Base-by-base conservation (phyloP, 2,329 filamentous ascomycete genomes). In the Trichophyton rubrum region DNA sequence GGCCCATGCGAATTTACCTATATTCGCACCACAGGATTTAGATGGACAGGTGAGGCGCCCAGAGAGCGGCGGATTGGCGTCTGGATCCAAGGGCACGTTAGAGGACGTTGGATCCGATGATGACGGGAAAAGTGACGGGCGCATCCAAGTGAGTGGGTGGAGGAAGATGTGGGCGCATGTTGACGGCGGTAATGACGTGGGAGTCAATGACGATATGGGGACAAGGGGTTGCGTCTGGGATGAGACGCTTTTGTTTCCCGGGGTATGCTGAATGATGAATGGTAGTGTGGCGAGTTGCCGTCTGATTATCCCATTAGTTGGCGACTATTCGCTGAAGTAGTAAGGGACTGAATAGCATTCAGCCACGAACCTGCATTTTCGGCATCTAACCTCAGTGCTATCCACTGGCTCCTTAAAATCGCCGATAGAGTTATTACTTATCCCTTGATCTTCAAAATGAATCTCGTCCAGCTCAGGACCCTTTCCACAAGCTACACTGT, bases 1-100 rank as follows among this genome's bases (percentile, higher is more conserved):
- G 72, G 95, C 90, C 93, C 93, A 99, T 59, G 92, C 88, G 70
- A 96, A 99, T 67, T 93, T 88, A 43, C 93, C 93, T 56, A 97
- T 84, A 59, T 89, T 90, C 45, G 88, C 85, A 55, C 82, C 84
- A 73, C 93, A 99, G 68, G 86, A 87, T 7, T 71, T 62, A 66
- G 86, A 88, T 8, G 93, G 92, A 69, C 93, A 99, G 62, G 85
- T 82, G 35, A 99, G 79, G 8, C 92, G 85, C 24, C 93, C 93
- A 62, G 91, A 89, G 24, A 97, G 79, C 63, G 86, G 83, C 30
- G 89, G 90, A 67, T 91, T 88, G 2, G 68, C 59, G 43, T 67
- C 64, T 2, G 67, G 62, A 17, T 64, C 49, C 13, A 33, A 41
- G 11, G 67, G 30, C 66, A 64, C 4, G 62, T 64, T 9, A 65